Conservation (phyloP, 2,329 filamentous ascomycete species). For the Lecanoromycetidae sp. region DNA sequence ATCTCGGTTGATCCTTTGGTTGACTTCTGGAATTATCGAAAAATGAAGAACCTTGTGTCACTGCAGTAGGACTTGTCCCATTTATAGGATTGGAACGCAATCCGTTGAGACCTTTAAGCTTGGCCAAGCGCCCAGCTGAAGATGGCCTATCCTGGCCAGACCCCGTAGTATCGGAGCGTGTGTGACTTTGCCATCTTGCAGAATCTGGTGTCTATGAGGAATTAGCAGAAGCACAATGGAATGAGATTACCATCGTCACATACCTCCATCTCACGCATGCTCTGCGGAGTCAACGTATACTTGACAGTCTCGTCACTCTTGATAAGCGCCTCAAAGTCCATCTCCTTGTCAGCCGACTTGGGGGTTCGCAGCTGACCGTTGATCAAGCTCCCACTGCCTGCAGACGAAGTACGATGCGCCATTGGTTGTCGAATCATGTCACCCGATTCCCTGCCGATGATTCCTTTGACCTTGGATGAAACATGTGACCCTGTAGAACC, state of each 20-base stretch:
- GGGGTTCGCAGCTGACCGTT: slow-evolving; percentile 18
- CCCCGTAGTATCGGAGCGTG: neutral
- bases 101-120: slow-evolving; percentile 18
- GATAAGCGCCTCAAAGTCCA: slow-evolving; percentile 67
- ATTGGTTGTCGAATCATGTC: slow-evolving; percentile 12
- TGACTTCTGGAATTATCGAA: slow-evolving; percentile 1
- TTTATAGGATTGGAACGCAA: slow-evolving; percentile 18
- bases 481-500: slow-evolving; percentile 23
- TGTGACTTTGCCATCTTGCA: slow-evolving; percentile 20
- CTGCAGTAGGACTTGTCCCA: neutral
- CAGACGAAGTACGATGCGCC: slow-evolving; percentile 14
- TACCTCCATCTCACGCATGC: slow-evolving; percentile 65
- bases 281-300: slow-evolving; percentile 69
- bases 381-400: slow-evolving; percentile 14
- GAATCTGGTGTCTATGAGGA: slow-evolving; percentile 23
- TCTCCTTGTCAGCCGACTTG: slow-evolving; percentile 30
- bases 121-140: neutral
- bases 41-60: neutral
- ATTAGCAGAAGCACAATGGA: too few species aligned
- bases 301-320: slow-evolving; percentile 72
- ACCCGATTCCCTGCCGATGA: slow-evolving; percentile 13
- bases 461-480: slow-evolving; percentile 19
- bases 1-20: neutral
- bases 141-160: neutral
- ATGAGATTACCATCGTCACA: slow-evolving; percentile 26